phyloP scores from a whole-genome alignment of 306 rosid genomes.

The Dalbergia cochinchinensis region DNA sequence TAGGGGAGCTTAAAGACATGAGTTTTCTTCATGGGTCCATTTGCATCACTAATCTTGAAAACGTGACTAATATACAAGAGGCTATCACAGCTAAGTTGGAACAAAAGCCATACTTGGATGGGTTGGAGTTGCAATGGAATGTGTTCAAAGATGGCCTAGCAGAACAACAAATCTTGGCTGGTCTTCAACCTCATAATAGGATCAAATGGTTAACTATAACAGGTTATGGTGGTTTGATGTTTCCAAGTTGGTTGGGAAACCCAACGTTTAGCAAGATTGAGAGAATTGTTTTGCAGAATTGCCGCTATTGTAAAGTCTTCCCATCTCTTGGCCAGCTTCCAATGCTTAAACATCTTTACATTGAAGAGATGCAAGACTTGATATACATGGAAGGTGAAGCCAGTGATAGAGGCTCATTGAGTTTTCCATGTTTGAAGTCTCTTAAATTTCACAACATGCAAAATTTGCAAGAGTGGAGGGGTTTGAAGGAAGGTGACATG shows the following conservation, averaged over 20 bases:
- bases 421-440: conserved; percentile 32
- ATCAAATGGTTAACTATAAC: conserved; percentile 14
- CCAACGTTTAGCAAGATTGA: background rate
- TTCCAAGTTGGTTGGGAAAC: conserved; percentile 40
- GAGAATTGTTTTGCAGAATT: background rate
- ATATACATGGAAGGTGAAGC: background rate
- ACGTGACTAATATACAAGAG: conserved; percentile 11
- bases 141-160: background rate
- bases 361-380: conserved; percentile 21
- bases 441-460: conserved; percentile 2
- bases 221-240: conserved; percentile 31
- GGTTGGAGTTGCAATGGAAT: conserved; percentile 42
- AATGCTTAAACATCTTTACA: background rate
- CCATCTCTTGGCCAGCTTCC: conserved; percentile 41
- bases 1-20: conserved; percentile 39
- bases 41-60: conserved; percentile 44
- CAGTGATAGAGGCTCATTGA: background rate
- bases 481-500: background rate
- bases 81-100: conserved; percentile 24
- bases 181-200: conserved; percentile 13
- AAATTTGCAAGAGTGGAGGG: background rate
- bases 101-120: conserved; percentile 38
- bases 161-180: conserved; percentile 15
- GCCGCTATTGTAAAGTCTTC: background rate
- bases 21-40: conserved; percentile 39